Evolutionary conservation across 768 basidiomycete species (phyloP).

Genomic region (Lyophyllum decastes): DNA sequence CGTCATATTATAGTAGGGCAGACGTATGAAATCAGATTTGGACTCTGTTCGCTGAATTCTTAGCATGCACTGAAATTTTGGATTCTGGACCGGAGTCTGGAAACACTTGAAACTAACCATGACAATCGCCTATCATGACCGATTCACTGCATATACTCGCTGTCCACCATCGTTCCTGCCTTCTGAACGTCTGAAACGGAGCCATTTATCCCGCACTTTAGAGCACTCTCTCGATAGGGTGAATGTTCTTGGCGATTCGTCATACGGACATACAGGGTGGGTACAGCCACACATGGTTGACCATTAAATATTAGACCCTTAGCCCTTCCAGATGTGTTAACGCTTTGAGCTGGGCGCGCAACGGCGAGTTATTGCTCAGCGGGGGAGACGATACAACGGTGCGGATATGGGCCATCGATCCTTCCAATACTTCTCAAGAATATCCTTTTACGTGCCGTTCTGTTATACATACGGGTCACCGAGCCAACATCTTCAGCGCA

Average conservation of each 20-base stretch:
- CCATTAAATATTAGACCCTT: neutral
- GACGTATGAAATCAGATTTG: neutral
- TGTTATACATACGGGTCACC: conserved; percentile 79
- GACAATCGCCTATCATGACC: neutral
- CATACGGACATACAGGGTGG: conserved; percentile 71
- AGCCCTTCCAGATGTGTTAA: conserved; percentile 64
- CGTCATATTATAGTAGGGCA: neutral
- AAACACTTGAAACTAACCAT: neutral
- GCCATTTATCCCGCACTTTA: conserved; percentile 25
- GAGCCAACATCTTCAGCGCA: conserved; percentile 82
- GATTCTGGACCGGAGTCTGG: neutral
- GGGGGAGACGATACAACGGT: conserved; percentile 79
- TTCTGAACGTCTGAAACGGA: conserved; percentile 27
- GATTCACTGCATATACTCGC: conserved; percentile 1
- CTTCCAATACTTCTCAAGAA: conserved; percentile 38
- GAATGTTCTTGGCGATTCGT: conserved; percentile 64
- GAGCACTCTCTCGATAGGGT: conserved; percentile 57
- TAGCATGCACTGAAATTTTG: neutral
- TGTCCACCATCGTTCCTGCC: conserved; percentile 20
- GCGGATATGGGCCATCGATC: conserved; percentile 76
- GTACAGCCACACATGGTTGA: conserved; percentile 11
- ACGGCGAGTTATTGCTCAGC: conserved; percentile 65
- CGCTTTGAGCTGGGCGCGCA: conserved; percentile 70
- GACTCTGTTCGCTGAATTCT: neutral
- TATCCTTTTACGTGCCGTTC: conserved; percentile 69